Evolutionary conservation across 2,329 filamentous ascomycete species (phyloP), one percentile per base, ranked within the genome.

Genomic region (Penicillium italicum): DNA sequence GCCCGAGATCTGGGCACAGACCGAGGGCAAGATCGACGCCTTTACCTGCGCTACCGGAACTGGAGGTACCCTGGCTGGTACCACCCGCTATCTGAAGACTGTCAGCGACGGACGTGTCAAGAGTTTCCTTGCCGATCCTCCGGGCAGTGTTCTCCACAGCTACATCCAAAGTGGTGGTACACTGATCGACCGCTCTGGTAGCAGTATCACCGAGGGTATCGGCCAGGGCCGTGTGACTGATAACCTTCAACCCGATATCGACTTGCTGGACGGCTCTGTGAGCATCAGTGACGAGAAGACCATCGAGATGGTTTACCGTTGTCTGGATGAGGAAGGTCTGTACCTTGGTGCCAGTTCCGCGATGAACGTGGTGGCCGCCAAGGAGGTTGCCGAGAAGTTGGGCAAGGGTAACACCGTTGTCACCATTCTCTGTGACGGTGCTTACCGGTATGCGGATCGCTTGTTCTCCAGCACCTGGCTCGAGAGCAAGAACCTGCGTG

Each of bases 11-110:
- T 99, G 94, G 94, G 79, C 86, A 28, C 94, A 99, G 80, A 97
- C 94, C 0, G 77, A 72, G 2, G 93, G 94, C 34, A 87, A 87
- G 62, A 77, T 99, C 22, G 91, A 97, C 73, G 94, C 92, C 5
- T 99, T 99, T 69, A 97, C 91, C 3, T 97, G 93, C 75, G 88
- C 92, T 3, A 97, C 93, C 0, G 94, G 94, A 46, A 99, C 94
- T 0, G 94, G 83, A 7, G 94, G 94, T 44, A 97, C 93, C 0
- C 80, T 97, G 26, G 94, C 94, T 1, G 94, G 94, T 56, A 85
- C 87, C 12, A 96, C 94, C 57, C 80, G 91, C 46, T 97, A 90
- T 73, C 77, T 99, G 50, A 99, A 97, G 81, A 88, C 91, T 12
- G 83, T 84, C 42, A 91, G 87, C 28, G 80, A 84, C 53, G 91